Conservation (phyloP, 2,329 filamentous ascomycete genomes). For the Aspergillus pseudonomiae region DNA sequence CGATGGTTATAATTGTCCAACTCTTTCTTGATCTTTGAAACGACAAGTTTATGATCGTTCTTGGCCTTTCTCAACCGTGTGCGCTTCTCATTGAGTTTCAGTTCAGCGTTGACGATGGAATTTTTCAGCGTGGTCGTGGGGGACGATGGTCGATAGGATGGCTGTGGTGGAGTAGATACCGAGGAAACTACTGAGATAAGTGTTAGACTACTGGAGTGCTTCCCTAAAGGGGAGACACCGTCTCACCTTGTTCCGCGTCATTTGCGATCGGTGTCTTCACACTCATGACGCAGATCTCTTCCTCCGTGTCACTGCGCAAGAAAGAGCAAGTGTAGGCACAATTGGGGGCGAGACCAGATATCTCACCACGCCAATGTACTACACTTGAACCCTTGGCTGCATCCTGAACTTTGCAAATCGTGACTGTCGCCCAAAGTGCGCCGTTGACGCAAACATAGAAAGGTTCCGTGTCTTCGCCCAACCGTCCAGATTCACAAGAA, state of each 20-base stretch:
- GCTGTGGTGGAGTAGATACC: conserved; percentile 55
- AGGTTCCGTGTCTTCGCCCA: conserved; percentile 52
- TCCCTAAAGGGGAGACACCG: neutral
- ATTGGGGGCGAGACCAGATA: conserved; percentile 65
- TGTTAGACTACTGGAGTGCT: conserved; percentile 4
- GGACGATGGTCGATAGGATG: conserved; percentile 64
- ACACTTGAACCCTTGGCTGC: conserved; percentile 48
- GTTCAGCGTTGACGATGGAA: conserved; percentile 64
- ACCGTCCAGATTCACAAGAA: conserved; percentile 31
- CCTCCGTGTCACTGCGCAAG: conserved; percentile 58
- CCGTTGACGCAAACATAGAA: conserved; percentile 69
- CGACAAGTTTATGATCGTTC: conserved; percentile 62
- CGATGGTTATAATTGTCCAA: conserved; percentile 61
- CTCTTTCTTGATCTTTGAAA: conserved; percentile 63
- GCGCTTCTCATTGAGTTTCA: conserved; percentile 62
- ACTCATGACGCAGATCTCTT: conserved; percentile 62
- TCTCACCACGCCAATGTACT: conserved; percentile 62
- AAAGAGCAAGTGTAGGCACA: conserved; percentile 68
- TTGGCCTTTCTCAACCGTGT: conserved; percentile 62
- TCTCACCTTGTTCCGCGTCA: conserved; percentile 60
- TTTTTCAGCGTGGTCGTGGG: conserved; percentile 67
- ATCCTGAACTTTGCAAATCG: conserved; percentile 53
- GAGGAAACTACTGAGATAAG: conserved; percentile 34
- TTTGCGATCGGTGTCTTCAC: conserved; percentile 64
- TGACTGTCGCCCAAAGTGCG: conserved; percentile 65